phyloP scores from a whole-genome alignment of 1,284 basidiomycete species.

The Ustilago sp. region DNA sequence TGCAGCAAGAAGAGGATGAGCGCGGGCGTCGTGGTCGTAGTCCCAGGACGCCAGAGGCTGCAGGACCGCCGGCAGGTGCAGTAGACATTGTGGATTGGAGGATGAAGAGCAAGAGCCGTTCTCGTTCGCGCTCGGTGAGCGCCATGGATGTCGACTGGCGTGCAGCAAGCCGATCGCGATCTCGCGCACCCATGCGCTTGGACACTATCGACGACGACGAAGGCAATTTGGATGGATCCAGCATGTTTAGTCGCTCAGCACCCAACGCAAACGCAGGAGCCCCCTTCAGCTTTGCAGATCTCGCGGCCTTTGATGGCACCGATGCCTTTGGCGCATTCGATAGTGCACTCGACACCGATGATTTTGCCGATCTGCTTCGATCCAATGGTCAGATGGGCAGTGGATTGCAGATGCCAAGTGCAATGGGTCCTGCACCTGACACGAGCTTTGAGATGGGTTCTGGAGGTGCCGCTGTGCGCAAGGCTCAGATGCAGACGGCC shows the following conservation, averaged over 20 bases:
- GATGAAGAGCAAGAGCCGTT: conserved; percentile 67
- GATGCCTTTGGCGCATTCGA: conserved; percentile 41
- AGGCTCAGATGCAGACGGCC: conserved; percentile 56
- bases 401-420: conserved; percentile 17
- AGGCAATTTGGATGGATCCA: conserved; percentile 23
- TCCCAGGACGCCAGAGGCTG: conserved; percentile 61
- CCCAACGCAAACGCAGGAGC: conserved; percentile 34
- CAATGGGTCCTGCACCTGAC: conserved; percentile 2
- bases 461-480: conserved; percentile 29
- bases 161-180: conserved; percentile 88
- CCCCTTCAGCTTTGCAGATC: conserved; percentile 52
- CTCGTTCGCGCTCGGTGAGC: conserved; percentile 71
- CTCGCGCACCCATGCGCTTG: conserved; percentile 77
- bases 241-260: conserved; percentile 53
- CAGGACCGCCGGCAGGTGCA: conserved; percentile 32
- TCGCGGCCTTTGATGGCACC: conserved; percentile 45
- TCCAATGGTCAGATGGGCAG: conserved; percentile 12
- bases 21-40: conserved; percentile 58
- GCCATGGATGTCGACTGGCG: conserved; percentile 98
- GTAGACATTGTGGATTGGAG: conserved; percentile 68
- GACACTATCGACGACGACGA: conserved; percentile 55
- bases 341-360: conserved; percentile 46
- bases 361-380: conserved; percentile 39
- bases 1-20: conserved; percentile 57
- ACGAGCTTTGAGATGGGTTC: conserved; percentile 27